Evolutionary conservation across 208 protist species (phyloP).

Genomic region (Crithidia fasciculata): DNA sequence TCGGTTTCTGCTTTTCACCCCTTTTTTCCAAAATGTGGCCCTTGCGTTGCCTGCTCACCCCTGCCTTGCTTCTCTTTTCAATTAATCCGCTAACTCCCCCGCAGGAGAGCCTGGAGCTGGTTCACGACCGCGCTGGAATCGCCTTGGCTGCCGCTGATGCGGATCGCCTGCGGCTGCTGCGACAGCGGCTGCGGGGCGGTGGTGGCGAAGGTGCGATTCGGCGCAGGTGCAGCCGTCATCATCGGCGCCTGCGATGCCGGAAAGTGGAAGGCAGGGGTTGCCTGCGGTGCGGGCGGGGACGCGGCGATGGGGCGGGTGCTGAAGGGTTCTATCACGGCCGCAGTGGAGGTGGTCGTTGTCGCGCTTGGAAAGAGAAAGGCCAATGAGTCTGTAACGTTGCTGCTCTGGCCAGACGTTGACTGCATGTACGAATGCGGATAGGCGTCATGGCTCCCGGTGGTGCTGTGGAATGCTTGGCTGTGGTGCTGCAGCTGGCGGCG

Average conservation of each 20-base stretch:
- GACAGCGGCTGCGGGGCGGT: not conserved
- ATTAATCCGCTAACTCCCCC: slow-evolving; percentile 2
- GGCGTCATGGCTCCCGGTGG: not conserved
- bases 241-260: not conserved
- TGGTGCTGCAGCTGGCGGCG: slow-evolving; percentile 15
- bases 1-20: too few relatives aligned
- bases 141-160: slow-evolving; percentile 23
- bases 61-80: too few relatives aligned
- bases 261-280: too few relatives aligned
- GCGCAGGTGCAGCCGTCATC: not conserved
- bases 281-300: not conserved
- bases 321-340: slow-evolving; percentile 24
- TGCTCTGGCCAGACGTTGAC: not conserved
- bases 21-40: too few relatives aligned
- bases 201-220: not conserved
- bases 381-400: not conserved
- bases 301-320: slow-evolving; percentile 28
- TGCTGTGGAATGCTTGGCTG: slow-evolving; percentile 3
- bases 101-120: slow-evolving; percentile 32
- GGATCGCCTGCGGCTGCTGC: slow-evolving; percentile 12
- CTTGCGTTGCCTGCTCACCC: too few relatives aligned
- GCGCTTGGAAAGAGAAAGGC: slow-evolving; percentile 27
- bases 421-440: not conserved
- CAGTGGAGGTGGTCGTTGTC: not conserved
- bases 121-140: slow-evolving; percentile 34